Base-by-base conservation (phyloP, 2,329 filamentous ascomycete species). In the Samsoniella hepiali region DNA sequence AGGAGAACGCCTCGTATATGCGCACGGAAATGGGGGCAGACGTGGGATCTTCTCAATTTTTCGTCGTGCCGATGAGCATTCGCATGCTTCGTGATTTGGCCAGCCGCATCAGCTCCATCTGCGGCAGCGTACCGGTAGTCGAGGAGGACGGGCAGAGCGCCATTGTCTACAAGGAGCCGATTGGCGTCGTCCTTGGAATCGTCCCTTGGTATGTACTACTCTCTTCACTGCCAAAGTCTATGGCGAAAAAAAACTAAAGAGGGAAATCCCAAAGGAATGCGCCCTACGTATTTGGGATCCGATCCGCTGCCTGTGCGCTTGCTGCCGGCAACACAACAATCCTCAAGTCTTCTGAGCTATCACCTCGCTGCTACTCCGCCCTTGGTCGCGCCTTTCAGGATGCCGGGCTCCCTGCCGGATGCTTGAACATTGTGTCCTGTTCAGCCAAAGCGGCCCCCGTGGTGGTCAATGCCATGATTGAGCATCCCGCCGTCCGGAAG, bases 101-200 rank as follows among this genome's bases (percentile, higher is more conserved):
- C 0, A 76, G 75, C 9, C 69, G 76, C 15, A 69, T 79, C 5
- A 69, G 65, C n/a, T 70, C 65, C 10, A 68, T 76, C 42, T 64
- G 66, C 53, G 77, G 74, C 32, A 71, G 65, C 27, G 70, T 77
- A 17, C 74, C 76, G 5, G 66, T 68, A 3, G 70, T 71, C 0
- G 66, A 65, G 5, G 66, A 81, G 9, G 78, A 84, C 50, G 84
- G 81, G 0, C 78, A 81, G 38, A 79, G 76, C 38, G 86, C 85
- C 0, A 76, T 91, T 66, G 75, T 91, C 3, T 78, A 84, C 66
- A 88, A 87, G 72, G 87, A 90, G 72, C 89, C 90, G 0, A 90
- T 84, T 67, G 90, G 90, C 1, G 89, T 92, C 9, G 79, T 91
- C 17, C 77, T 92, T 36, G 87, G 83, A 3, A 91, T 93, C 72